Percentiles rank a stretch among this genome's conserved stretches.
Conservation (phyloP, 148 eudicot genomes). For the Gaultheria prostrata region DNA sequence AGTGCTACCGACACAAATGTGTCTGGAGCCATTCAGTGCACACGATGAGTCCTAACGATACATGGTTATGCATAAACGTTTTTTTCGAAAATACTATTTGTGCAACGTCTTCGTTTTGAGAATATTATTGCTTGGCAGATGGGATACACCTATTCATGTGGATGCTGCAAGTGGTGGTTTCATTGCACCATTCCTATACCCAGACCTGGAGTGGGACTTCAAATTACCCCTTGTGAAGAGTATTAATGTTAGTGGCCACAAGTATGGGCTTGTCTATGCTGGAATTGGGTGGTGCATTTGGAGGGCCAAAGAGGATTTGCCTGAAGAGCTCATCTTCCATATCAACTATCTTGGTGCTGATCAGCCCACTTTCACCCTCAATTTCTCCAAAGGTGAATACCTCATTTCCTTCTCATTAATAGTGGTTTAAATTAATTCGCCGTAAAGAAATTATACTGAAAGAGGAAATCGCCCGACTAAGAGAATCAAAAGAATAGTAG, state of each 20-base stretch:
- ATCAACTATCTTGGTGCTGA: constrained; percentile 81
- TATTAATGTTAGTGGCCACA: constrained; percentile 75
- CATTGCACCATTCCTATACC: constrained; percentile 73
- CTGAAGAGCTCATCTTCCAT: constrained; percentile 77
- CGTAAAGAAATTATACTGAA: neutral
- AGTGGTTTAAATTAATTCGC: neutral
- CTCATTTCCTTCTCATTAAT: neutral
- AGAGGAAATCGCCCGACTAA: neutral
- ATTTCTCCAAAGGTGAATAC: constrained; percentile 64
- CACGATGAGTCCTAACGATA: no score
- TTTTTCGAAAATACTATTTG: no score
- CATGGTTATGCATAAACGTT: no score
- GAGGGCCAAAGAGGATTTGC: constrained; percentile 72
- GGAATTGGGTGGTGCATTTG: constrained; percentile 78
- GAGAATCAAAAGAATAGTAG: neutral
- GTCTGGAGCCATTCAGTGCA: neutral
- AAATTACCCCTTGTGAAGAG: constrained; percentile 63
- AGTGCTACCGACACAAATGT: neutral
- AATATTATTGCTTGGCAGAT: constrained; percentile 27
- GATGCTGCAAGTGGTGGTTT: constrained; percentile 88
- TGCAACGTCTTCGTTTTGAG: no score
- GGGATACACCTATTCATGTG: constrained; percentile 84
- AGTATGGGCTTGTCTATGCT: constrained; percentile 72
- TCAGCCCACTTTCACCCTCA: constrained; percentile 76
- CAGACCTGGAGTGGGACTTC: constrained; percentile 75